phyloP scores from a whole-genome alignment of 495 filamentous ascomycete species.

The Penicillium cataractarum region DNA sequence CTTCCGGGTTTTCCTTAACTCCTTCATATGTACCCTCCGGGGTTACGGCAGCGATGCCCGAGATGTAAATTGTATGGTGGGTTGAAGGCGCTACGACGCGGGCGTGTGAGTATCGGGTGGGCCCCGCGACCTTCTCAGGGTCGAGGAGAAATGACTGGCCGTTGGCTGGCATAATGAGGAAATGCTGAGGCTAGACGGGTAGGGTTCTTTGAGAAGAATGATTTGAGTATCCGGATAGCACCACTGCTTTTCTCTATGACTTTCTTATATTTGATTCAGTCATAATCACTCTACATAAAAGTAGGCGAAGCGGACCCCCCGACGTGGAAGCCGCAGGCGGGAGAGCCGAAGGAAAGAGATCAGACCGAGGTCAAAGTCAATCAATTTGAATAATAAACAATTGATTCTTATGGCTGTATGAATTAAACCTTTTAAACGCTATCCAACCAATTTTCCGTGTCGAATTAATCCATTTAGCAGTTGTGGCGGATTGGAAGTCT shows the following conservation, averaged over 20 bases:
- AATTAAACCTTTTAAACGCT: too few species aligned
- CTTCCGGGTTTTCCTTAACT: slow-evolving; percentile 35
- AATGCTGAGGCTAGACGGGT: background rate
- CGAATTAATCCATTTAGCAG: too few species aligned
- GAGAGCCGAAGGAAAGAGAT: background rate
- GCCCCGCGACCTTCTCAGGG: slow-evolving; percentile 28
- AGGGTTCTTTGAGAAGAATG: background rate
- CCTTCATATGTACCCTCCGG: slow-evolving; percentile 31
- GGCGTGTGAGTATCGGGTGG: slow-evolving; percentile 35
- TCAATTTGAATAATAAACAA: background rate
- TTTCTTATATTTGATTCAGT: background rate
- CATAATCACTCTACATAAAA: background rate
- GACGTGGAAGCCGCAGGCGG: background rate
- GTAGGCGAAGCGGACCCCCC: background rate
- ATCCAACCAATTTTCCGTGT: too few species aligned
- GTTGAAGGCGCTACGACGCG: slow-evolving; percentile 33
- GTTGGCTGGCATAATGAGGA: slow-evolving; percentile 32
- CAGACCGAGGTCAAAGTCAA: background rate
- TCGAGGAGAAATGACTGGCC: slow-evolving; percentile 40
- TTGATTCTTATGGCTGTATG: too few species aligned
- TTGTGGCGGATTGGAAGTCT: too few species aligned
- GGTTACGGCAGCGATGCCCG: slow-evolving; percentile 30
- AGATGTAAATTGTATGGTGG: slow-evolving; percentile 40
- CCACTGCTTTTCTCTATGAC: background rate
- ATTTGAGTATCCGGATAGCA: background rate